These are phyloP conservation scores for Physcomitrellopsis africana DNA, from an alignment of 225 moss, liverwort and hornwort species.

Conservation along the genomic window DNA sequence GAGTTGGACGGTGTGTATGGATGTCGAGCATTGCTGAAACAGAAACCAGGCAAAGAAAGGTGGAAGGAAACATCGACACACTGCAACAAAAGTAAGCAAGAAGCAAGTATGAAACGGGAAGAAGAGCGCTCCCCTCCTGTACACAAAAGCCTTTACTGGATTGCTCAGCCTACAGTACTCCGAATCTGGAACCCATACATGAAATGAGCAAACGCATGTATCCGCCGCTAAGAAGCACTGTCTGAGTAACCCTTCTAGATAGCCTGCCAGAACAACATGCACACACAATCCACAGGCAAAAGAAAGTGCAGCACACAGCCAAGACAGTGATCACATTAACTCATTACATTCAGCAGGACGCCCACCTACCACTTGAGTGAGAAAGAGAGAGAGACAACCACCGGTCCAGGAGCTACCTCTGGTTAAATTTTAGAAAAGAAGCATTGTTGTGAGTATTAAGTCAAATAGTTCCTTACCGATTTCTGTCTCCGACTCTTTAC, in stretches of 20 bases:
- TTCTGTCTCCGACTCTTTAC: neutral
- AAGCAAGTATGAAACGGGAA: too few species aligned
- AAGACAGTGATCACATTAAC: neutral
- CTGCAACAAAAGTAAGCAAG: too few species aligned
- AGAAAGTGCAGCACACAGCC: neutral
- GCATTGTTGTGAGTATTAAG: constrained; percentile 24
- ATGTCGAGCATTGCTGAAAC: too few species aligned
- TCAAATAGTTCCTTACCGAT: neutral
- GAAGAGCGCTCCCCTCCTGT: too few species aligned
- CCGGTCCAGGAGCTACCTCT: neutral
- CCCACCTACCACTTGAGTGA: neutral
- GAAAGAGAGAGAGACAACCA: neutral
- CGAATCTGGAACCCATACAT: constrained; percentile 4
- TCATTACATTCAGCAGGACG: neutral
- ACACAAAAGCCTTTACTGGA: too few species aligned
- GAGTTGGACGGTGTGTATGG: too few species aligned
- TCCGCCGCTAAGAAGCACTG: constrained; percentile 16
- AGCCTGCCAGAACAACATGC: constrained; percentile 34
- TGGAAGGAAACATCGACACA: too few species aligned
- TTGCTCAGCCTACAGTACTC: neutral
- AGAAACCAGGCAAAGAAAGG: too few species aligned
- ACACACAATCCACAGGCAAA: constrained; percentile 14
- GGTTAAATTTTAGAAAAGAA: constrained; percentile 4
- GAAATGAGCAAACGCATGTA: constrained; percentile 8
- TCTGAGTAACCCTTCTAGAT: too few species aligned